Evolutionary conservation across 2,329 filamentous ascomycete genomes (phyloP), one percentile per base, ranked within the genome.

Genomic region (Penicillium vulpinum): DNA sequence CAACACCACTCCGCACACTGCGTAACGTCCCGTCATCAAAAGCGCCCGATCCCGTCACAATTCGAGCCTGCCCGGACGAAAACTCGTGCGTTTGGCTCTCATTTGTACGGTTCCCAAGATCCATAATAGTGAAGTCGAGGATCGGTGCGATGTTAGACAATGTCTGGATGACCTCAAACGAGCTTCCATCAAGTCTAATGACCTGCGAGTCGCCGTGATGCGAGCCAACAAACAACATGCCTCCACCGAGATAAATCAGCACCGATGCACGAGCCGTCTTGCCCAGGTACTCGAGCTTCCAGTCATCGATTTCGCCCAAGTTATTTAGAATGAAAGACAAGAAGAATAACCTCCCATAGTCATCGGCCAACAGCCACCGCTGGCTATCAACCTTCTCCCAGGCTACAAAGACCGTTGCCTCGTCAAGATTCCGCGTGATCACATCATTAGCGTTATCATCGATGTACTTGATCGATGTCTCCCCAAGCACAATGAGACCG

Each of bases 91-190:
- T 89, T 18, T 91, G 87, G 9, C 82, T 85, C 61, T 94, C 89
- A 22, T 88, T 88, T 58, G 90, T 88, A 54, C 91, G 83, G 65
- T 91, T 92, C 0, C 92, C 93, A 82, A 97, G 89, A 68, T 97
- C 94, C 91, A 97, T 96, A 16, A 99, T 86, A 1, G 90, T 88
- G 66, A 99, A 97, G 71, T 99, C 94, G 38, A 97, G 77, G 40
- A 99, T 90, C 0, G 94, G 94, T 0, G 90, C 92, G 65, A 97
- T 91, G 69, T 96, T 99, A 4, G 85, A 79, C 54, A 95, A 81
- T 0, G 85, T 88, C 69, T 96, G 91, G 10, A 94, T 73, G 5
- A 92, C 74, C 46, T 87, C 80, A 57, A 92, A 79, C 0, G 81
- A 82, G 31, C 88, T 80, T 51, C 83, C 81, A 43, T 78, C 73